Evolutionary conservation across 306 rosid genomes (phyloP).

Genomic region (Prosopis cineraria): DNA sequence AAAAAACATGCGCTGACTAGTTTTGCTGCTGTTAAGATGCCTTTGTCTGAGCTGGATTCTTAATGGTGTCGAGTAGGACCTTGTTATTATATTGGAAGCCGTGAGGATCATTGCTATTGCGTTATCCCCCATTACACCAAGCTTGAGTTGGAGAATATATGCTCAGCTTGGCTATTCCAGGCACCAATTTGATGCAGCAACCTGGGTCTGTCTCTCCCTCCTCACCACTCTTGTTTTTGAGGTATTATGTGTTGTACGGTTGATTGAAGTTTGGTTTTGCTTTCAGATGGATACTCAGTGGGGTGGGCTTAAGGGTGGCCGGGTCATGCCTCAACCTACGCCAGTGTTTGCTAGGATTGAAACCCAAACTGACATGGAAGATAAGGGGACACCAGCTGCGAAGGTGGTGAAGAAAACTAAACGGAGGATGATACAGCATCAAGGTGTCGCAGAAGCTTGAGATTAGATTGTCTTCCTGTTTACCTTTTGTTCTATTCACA

Average conservation of each 20-base stretch:
- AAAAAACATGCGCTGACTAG: not conserved
- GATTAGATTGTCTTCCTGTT: not conserved
- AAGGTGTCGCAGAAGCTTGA: conserved; percentile 66
- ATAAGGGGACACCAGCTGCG: conserved; percentile 41
- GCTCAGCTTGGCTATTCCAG: conserved; percentile 79
- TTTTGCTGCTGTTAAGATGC: conserved; percentile 15
- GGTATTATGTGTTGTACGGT: conserved; percentile 29
- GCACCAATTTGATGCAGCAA: conserved; percentile 71
- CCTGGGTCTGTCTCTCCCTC: conserved; percentile 73
- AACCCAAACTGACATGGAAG: conserved; percentile 50
- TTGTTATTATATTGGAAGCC: conserved; percentile 84
- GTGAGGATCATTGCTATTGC: conserved; percentile 83
- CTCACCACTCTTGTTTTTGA: not conserved
- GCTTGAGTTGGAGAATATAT: conserved; percentile 87
- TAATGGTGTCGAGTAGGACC: conserved; percentile 65
- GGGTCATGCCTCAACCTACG: conserved; percentile 79
- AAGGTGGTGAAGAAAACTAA: conserved; percentile 53
- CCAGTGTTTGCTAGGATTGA: conserved; percentile 89
- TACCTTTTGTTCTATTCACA: not conserved
- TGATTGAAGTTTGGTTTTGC: conserved; percentile 38
- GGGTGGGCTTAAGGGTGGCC: conserved; percentile 91
- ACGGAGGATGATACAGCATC: conserved; percentile 53
- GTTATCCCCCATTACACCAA: conserved; percentile 74
- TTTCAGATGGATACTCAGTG: conserved; percentile 74
- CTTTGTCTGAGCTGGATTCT: conserved; percentile 24